Percentiles rank a stretch among this genome's conserved stretches.
Evolutionary conservation across 768 basidiomycete species (phyloP).

Genomic region (Mycena capillaripes): DNA sequence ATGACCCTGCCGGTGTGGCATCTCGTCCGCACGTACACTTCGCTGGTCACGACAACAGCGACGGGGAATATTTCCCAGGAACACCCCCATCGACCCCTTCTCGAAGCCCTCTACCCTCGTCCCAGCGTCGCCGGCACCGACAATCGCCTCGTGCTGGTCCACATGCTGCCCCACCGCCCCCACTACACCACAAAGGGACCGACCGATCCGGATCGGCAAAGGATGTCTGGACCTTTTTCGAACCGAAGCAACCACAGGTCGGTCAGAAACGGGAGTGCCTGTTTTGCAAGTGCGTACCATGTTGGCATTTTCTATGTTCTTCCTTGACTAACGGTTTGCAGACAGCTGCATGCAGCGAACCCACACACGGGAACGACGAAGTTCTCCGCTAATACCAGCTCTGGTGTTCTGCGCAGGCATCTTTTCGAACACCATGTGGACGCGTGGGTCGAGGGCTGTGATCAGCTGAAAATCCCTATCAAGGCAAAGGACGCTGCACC

Average conservation of each 20-base stretch:
- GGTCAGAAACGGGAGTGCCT: background rate
- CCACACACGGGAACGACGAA: background rate
- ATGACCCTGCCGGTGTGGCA: background rate
- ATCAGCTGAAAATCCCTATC: conserved; percentile 35
- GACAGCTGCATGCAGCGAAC: conserved; percentile 1
- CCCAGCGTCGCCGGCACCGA: background rate
- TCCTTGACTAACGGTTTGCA: background rate
- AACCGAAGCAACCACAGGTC: background rate
- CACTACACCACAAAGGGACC: background rate
- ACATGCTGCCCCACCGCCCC: background rate
- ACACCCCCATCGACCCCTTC: background rate
- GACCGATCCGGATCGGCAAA: background rate
- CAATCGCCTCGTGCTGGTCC: background rate
- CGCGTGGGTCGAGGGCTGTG: conserved; percentile 40
- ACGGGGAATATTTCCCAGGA: conserved; percentile 5
- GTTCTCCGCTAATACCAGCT: conserved; percentile 26
- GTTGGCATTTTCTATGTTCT: background rate
- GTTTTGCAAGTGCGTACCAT: background rate
- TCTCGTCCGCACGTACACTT: background rate
- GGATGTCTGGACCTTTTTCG: background rate
- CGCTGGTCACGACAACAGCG: background rate
- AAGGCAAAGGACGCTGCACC: conserved; percentile 24
- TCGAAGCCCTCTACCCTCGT: background rate
- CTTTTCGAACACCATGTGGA: conserved; percentile 35
- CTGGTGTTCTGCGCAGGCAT: conserved; percentile 29